Conservation (phyloP, 306 rosid genomes). For the Crataegus laevigata region DNA sequence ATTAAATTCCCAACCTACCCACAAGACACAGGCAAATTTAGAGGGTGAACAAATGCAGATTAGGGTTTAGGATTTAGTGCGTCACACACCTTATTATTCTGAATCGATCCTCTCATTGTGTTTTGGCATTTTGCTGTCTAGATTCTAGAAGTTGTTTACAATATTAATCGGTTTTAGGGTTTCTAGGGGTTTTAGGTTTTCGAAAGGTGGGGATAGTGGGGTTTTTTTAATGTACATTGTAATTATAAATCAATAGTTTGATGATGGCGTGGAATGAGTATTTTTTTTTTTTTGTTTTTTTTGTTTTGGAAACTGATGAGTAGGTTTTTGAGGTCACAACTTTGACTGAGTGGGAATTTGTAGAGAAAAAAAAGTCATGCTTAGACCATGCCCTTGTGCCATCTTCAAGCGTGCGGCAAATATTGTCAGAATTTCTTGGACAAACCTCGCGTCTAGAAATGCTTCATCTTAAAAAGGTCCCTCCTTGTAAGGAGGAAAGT, state of each 20-base stretch:
- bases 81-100: neutral
- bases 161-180: neutral
- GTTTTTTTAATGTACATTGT: neutral
- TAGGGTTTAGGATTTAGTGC: neutral
- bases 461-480: neutral
- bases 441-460: neutral
- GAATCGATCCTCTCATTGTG: neutral
- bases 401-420: conserved; percentile 13
- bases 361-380: neutral
- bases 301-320: no score
- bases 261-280: neutral
- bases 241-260: neutral
- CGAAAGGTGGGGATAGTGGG: neutral
- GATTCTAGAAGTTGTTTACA: neutral
- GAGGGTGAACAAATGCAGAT: neutral
- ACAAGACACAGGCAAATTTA: no score
- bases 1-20: no score
- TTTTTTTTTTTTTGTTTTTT: no score
- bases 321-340: neutral
- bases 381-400: neutral
- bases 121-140: neutral
- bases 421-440: conserved; percentile 1
- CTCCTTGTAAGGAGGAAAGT: no score
- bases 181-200: neutral
- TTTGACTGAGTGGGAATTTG: neutral